Percentiles rank a stretch among this genome's conserved stretches.
phyloP scores from a whole-genome alignment of 148 eudicot genomes.

The Silene uniflora region DNA sequence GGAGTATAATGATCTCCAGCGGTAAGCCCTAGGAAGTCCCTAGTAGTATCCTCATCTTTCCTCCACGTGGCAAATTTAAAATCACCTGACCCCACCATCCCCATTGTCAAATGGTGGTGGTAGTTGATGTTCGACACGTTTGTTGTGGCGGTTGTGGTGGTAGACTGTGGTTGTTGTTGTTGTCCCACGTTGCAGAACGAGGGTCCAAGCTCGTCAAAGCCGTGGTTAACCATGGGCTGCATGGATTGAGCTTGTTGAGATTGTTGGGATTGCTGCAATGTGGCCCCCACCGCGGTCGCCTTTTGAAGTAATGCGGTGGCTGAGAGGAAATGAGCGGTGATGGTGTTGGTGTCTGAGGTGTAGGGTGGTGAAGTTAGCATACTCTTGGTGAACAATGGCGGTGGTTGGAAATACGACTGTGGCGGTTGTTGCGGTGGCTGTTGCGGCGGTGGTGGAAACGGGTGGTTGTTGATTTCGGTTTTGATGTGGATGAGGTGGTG shows the following conservation, averaged over 20 bases:
- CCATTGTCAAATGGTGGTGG: background rate
- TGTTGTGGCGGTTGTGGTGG: constrained; percentile 11
- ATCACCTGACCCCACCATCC: constrained; percentile 7
- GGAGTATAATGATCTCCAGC: constrained; percentile 17
- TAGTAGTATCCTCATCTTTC: constrained; percentile 45
- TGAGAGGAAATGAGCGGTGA: constrained; percentile 41
- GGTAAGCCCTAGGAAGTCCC: constrained; percentile 74
- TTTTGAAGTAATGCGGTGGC: constrained; percentile 90
- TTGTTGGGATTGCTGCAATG: background rate
- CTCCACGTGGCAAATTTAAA: constrained; percentile 44
- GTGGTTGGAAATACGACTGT: constrained; percentile 26
- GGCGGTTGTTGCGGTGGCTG: background rate
- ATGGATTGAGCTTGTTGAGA: constrained; percentile 12
- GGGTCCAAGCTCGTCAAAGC: constrained; percentile 20
- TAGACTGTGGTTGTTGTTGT: background rate
- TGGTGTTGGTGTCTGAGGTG: constrained; percentile 21
- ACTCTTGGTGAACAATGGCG: constrained; percentile 18
- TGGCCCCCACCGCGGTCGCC: constrained; percentile 52
- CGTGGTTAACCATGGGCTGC: constrained; percentile 14
- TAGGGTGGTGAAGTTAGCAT: constrained; percentile 13
- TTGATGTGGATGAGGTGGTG: constrained; percentile 25
- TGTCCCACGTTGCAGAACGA: constrained; percentile 10
- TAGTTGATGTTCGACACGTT: constrained; percentile 1
- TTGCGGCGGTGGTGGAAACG: constrained; percentile 22
- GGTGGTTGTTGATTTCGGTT: constrained; percentile 26